These are phyloP conservation scores for Trametes villosa DNA, from an alignment of 768 basidiomycete genomes.

Conservation along the genomic window DNA sequence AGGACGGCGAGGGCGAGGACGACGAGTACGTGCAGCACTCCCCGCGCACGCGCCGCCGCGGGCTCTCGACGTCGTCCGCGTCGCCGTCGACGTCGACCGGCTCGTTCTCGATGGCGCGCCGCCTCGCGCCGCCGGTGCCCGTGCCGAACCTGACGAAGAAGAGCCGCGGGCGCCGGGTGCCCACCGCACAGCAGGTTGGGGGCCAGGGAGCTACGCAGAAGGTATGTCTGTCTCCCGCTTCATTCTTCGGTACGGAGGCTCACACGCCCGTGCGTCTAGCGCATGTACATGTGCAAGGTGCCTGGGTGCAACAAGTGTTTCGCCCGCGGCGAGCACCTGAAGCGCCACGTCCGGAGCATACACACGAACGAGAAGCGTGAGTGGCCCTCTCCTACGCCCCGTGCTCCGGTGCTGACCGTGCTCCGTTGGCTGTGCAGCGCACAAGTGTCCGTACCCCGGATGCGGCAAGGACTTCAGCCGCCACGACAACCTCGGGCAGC, in stretches of 20 bases:
- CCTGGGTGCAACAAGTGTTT: slow-evolving; percentile 88
- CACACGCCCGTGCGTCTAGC: slow-evolving; percentile 11
- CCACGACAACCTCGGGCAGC: slow-evolving; percentile 88
- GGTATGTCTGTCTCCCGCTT: slow-evolving; percentile 15
- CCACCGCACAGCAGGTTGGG: slow-evolving; percentile 46
- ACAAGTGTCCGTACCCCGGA: slow-evolving; percentile 76
- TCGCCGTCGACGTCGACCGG: slow-evolving; percentile 16
- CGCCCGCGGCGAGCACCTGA: slow-evolving; percentile 86
- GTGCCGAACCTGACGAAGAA: slow-evolving; percentile 82
- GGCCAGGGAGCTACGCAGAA: slow-evolving; percentile 33
- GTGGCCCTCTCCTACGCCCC: slow-evolving; percentile 37
- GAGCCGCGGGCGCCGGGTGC: slow-evolving; percentile 77
- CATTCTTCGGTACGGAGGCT: background rate
- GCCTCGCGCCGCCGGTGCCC: slow-evolving; percentile 64
- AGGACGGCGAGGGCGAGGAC: slow-evolving; percentile 16
- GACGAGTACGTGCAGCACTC: slow-evolving; percentile 23
- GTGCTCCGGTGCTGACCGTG: slow-evolving; percentile 17
- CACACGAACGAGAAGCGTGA: slow-evolving; percentile 93
- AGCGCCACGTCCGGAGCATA: slow-evolving; percentile 85
- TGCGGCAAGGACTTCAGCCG: slow-evolving; percentile 87
- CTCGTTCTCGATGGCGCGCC: slow-evolving; percentile 28
- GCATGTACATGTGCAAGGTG: slow-evolving; percentile 72
- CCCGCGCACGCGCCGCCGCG: slow-evolving; percentile 18
- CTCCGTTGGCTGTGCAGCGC: slow-evolving; percentile 51
- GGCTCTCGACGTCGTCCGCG: slow-evolving; percentile 9